Percentiles rank a stretch among this genome's conserved stretches.
Evolutionary conservation across 345 rosid species (phyloP).

Genomic region (Boechera stricta): DNA sequence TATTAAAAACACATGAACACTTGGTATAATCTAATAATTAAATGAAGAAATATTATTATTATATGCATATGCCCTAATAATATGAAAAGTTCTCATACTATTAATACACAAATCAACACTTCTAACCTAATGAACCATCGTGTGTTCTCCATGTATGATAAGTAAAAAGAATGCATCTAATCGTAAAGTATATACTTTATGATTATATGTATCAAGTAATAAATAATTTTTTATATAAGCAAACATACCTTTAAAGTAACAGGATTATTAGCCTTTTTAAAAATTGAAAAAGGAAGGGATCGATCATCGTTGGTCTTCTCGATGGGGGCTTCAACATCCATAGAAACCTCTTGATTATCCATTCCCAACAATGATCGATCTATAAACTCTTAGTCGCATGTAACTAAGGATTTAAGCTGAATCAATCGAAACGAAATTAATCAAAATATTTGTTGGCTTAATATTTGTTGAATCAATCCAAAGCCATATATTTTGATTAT

Average conservation of each 20-base stretch:
- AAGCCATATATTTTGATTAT: too few species aligned
- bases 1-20: not conserved
- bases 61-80: not conserved
- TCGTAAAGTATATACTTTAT: not conserved
- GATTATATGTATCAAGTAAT: not conserved
- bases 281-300: constrained; percentile 40
- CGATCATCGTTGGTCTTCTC: constrained; percentile 32
- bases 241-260: constrained; percentile 51
- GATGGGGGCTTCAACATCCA: constrained; percentile 46
- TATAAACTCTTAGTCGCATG: constrained; percentile 10
- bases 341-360: constrained; percentile 41
- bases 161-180: not conserved
- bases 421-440: not conserved
- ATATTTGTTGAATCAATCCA: too few species aligned
- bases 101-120: constrained; percentile 5
- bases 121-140: constrained; percentile 8
- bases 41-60: not conserved
- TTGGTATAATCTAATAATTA: not conserved
- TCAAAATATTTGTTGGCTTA: not conserved
- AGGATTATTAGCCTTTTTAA: constrained; percentile 48
- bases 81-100: not conserved
- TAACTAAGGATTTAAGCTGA: constrained; percentile 14
- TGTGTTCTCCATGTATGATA: constrained; percentile 11
- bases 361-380: constrained; percentile 24
- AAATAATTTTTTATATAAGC: not conserved